phyloP scores from a whole-genome alignment of 495 filamentous ascomycete species.

The Xylaria telfairii region DNA sequence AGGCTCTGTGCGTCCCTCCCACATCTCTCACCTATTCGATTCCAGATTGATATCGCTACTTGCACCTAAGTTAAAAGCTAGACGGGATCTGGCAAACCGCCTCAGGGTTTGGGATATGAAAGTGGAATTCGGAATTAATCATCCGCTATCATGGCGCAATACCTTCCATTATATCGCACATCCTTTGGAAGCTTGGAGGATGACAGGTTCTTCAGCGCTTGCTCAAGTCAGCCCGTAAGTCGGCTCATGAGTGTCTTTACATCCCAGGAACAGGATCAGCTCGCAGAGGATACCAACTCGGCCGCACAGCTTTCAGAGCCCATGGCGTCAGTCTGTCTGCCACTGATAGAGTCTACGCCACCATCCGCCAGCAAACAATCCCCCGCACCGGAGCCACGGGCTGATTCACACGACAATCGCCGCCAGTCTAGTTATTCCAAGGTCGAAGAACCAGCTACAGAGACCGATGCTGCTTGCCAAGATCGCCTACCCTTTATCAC shows the following conservation, averaged over 20 bases:
- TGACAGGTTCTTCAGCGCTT: slow-evolving; percentile 19
- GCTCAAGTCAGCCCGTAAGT: slow-evolving; percentile 13
- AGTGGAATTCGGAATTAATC: neutral
- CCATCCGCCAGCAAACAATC: neutral
- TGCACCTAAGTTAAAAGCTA: slow-evolving; percentile 14
- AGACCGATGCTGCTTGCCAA: neutral
- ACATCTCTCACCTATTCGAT: slow-evolving; percentile 13
- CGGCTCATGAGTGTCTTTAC: slow-evolving; percentile 13
- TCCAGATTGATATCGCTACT: slow-evolving; percentile 25
- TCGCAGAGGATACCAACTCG: neutral
- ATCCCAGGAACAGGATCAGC: neutral
- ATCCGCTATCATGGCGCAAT: slow-evolving; percentile 16
- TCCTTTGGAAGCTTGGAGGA: slow-evolving; percentile 23
- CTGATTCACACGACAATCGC: neutral
- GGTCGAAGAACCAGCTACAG: neutral
- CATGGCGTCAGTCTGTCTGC: slow-evolving; percentile 3
- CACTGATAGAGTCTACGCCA: neutral
- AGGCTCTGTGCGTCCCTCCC: neutral
- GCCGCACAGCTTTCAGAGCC: slow-evolving; percentile 9
- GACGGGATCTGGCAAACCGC: neutral
- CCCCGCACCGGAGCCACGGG: neutral
- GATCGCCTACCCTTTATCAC: neutral
- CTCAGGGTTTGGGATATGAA: slow-evolving; percentile 4
- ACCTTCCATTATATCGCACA: slow-evolving; percentile 10
- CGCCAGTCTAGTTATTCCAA: neutral